Evolutionary conservation across 257 asterid genomes (phyloP), one percentile per base, ranked within the genome.

Genomic region (Solanum lignicaule): DNA sequence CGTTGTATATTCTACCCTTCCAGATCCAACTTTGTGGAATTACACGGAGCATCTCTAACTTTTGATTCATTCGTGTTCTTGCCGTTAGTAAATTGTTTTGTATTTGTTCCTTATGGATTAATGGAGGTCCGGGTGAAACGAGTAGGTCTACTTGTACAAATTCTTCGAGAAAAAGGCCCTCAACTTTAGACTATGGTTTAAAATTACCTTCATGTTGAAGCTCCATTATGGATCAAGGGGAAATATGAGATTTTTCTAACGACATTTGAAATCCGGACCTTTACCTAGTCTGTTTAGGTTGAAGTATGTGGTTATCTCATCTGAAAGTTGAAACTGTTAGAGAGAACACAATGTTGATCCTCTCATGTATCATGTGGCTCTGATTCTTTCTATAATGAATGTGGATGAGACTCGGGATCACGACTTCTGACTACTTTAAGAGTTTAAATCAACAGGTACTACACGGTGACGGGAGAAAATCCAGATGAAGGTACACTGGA

Each of bases 401-500:
- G n/a, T 39, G n/a, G 14, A 78, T 7, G 58, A 25, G 23, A 39
- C 35, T 25, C 5, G 16, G 0, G 5, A 78, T 27, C 62, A 76
- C 0, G 12, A 75, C 11, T 7, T 75, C 83, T 74, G 31, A 39
- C 35, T 79, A 5, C 38, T 79, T 5, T 9, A 43, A 76, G 52
- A 81, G 9, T 3, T 81, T 4, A 18, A 81, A 18, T 29, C 69
- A 9, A 46, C 43, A 82, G 95, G 73, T 94, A 93, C 90, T 94
- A 87, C 89, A 94, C 97, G 3, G 95, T 94, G 35, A 94, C 97
- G 0, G 97, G 97, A 16, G 97, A 94, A 72, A 94, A 92, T 88
- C 94, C 97, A 1, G 94, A 92, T 23, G 97, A 94, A 89, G 90
- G 89, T 39, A 46, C 88, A 10, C 88, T 94, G 20, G 97, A 94